Evolutionary conservation across 345 rosid species (phyloP), one percentile per base, ranked within the genome.

Genomic region (Hibiscus mutabilis): DNA sequence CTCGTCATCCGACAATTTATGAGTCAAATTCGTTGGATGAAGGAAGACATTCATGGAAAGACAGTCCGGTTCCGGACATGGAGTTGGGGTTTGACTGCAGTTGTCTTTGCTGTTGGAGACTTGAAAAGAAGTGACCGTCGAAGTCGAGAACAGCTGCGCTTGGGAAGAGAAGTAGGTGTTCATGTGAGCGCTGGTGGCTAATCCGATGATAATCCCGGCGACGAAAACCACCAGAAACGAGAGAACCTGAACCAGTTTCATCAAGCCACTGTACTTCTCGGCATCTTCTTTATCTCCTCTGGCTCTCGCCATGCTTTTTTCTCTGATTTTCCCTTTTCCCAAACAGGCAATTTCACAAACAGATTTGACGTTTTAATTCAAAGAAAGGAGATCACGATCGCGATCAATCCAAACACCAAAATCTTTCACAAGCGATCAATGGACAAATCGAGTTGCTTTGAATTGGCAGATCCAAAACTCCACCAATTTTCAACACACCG

Each of bases 131-230:
- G 86, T 72, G 19, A 73, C 85, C 1, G 75, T 69, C 67, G 79
- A 83, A 25, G 66, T 66, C 5, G 86, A 60, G 47, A 84, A 76
- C 10, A 86, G 73, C n/a, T 83, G 71, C 0, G 86, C 80, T 52
- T 82, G 86, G 4, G 91, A 80, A 52, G 77, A 74, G 82, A 91
- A 88, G 78, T 84, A 83, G 2, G 78, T 84, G 68, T 84, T 87
- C 71, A 91, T 76, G 65, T 88, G 93, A 19, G 95, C 80, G 77
- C 89, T 89, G 0, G 95, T 80, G 4, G 80, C 82, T 52, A 91
- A 85, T 12, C 98, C 98, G 24, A 89, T 77, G 24, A 91, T 87
- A 35, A 94, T 80, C 10, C 98, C 97, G 0, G 95, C 96, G 9
- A 87, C 85, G 69, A 94, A 94, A 37, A 94, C 85, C 11, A 89